Evolutionary conservation across 1,139 yeast species (phyloP).

Genomic region (Hansenula anomala): DNA sequence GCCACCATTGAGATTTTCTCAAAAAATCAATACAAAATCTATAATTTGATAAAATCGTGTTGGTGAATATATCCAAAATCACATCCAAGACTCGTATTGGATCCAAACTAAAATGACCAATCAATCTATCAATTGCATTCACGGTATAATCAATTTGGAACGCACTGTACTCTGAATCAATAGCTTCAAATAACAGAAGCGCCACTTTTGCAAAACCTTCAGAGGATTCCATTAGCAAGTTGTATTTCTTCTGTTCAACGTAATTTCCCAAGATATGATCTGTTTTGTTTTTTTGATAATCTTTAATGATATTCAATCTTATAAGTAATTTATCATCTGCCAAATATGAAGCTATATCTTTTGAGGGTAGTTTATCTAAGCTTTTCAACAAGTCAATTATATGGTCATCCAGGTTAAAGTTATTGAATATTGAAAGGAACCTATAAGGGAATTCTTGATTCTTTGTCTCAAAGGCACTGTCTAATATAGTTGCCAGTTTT

Average conservation of each 20-base stretch:
- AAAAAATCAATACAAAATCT: constrained; percentile 46
- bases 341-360: constrained; percentile 9
- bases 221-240: constrained; percentile 69
- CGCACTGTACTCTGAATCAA: constrained; percentile 36
- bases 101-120: constrained; percentile 78
- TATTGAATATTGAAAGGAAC: constrained; percentile 14
- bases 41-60: constrained; percentile 40
- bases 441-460: constrained; percentile 6
- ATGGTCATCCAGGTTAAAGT: constrained; percentile 11
- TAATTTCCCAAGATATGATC: constrained; percentile 3
- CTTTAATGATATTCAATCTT: constrained; percentile 6
- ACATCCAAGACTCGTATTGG: constrained; percentile 68
- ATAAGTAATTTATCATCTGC: constrained; percentile 7
- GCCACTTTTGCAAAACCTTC: constrained; percentile 77
- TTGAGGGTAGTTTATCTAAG: constrained; percentile 8
- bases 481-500: constrained; percentile 6
- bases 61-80: constrained; percentile 46
- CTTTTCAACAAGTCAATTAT: constrained; percentile 7
- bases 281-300: constrained; percentile 3
- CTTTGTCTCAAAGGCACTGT: constrained; percentile 1
- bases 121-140: constrained; percentile 49
- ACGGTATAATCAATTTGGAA: constrained; percentile 43
- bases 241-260: constrained; percentile 62
- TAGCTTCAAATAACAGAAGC: constrained; percentile 44
- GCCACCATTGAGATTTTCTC: constrained; percentile 64